These are phyloP conservation scores for Fonsecaea erecta DNA, from an alignment of 2,329 filamentous ascomycete genomes.

Conservation along the genomic window DNA sequence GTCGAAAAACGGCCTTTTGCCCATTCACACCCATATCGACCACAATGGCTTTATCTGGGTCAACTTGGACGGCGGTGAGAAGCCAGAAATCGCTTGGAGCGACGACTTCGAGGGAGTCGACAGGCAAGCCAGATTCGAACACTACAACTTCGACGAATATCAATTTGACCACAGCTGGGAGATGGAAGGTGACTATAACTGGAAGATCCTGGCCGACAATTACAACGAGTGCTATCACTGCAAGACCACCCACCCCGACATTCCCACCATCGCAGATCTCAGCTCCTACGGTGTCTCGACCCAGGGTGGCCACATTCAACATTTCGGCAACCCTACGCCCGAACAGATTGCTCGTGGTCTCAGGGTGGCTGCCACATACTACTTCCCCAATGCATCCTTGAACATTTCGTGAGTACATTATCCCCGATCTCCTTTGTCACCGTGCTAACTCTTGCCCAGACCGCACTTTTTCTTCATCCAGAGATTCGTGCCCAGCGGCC, in stretches of 20 bases:
- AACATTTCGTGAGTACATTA: conserved; percentile 41
- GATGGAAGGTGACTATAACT: conserved; percentile 63
- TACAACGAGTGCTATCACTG: conserved; percentile 64
- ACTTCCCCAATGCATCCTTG: conserved; percentile 45
- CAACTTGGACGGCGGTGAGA: conserved; percentile 27
- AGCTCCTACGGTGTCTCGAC: conserved; percentile 60
- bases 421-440: background rate
- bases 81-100: conserved; percentile 54
- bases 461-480: conserved; percentile 69
- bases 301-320: conserved; percentile 59
- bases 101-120: conserved; percentile 59
- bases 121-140: conserved; percentile 50
- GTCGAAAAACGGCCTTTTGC: conserved; percentile 59
- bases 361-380: conserved; percentile 42
- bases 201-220: conserved; percentile 66
- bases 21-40: conserved; percentile 33
- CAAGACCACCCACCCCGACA: conserved; percentile 62
- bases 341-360: conserved; percentile 37
- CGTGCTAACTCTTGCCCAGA: conserved; percentile 39
- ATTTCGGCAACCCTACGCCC: conserved; percentile 46
- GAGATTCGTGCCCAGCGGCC: conserved; percentile 62
- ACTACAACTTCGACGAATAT: conserved; percentile 60
- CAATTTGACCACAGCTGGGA: conserved; percentile 63
- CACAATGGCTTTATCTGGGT: conserved; percentile 34
- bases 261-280: conserved; percentile 59